phyloP scores from a whole-genome alignment of 2,329 filamentous ascomycete genomes.

The Talaromyces piceae region DNA sequence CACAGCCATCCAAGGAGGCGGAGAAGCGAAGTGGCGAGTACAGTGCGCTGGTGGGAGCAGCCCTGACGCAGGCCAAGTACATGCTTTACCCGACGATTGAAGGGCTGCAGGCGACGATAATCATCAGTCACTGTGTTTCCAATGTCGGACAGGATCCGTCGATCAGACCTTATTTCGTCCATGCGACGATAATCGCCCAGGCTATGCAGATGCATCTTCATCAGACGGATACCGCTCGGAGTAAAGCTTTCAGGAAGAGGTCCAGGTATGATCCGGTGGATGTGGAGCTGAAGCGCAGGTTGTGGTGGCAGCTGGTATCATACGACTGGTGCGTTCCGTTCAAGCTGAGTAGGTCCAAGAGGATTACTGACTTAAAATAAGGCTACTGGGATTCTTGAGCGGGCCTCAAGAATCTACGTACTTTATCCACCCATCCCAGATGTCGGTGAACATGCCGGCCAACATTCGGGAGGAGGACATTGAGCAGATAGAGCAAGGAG shows the following conservation, averaged over 20 bases:
- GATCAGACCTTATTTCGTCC: slow-evolving; percentile 19
- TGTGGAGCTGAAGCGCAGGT: slow-evolving; percentile 32
- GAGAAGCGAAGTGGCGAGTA: slow-evolving; percentile 19
- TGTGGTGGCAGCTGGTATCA: slow-evolving; percentile 38
- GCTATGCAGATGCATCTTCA: slow-evolving; percentile 32
- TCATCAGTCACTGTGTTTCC: slow-evolving; percentile 23
- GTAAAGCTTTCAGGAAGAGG: slow-evolving; percentile 13
- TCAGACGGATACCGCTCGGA: slow-evolving; percentile 22
- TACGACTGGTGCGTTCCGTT: slow-evolving; percentile 34
- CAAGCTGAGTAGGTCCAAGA: neutral
- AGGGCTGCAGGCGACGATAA: slow-evolving; percentile 26
- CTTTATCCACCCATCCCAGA: slow-evolving; percentile 33
- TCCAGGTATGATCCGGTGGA: slow-evolving; percentile 18
- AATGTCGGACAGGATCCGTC: slow-evolving; percentile 18
- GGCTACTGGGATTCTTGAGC: slow-evolving; percentile 34
- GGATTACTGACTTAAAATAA: slow-evolving; percentile 13
- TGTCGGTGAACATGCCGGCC: slow-evolving; percentile 33
- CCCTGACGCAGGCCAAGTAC: slow-evolving; percentile 26
- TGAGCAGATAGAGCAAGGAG: slow-evolving; percentile 12
- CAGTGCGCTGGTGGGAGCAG: slow-evolving; percentile 23
- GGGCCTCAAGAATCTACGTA: slow-evolving; percentile 41
- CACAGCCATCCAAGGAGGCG: slow-evolving; percentile 10
- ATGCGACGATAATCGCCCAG: slow-evolving; percentile 20
- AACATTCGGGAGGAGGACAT: slow-evolving; percentile 39
- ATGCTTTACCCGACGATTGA: slow-evolving; percentile 23